phyloP scores from a whole-genome alignment of 176 grass and related monocot species.

The Oryza longistaminata region DNA sequence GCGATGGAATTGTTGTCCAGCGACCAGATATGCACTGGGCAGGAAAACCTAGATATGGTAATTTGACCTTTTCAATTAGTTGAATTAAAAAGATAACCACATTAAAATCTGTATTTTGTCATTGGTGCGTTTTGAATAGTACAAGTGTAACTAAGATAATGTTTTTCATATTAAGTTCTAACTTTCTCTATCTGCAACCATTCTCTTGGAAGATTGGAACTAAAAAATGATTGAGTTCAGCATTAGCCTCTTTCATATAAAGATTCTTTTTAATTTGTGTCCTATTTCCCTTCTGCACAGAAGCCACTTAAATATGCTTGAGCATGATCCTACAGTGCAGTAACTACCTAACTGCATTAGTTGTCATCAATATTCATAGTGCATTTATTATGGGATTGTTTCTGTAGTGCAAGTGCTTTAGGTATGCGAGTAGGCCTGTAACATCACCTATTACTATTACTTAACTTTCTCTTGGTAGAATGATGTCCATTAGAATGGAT shows the following conservation, averaged over 20 bases:
- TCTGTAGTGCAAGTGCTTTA: background rate
- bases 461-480: background rate
- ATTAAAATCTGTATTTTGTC: background rate
- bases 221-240: background rate
- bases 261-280: background rate
- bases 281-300: background rate
- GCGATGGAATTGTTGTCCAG: constrained; percentile 50
- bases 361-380: constrained; percentile 9
- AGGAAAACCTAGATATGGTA: constrained; percentile 57
- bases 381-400: constrained; percentile 14
- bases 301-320: constrained; percentile 23
- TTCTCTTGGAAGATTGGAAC: background rate
- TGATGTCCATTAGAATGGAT: background rate
- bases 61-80: constrained; percentile 27
- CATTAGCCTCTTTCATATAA: background rate
- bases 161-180: constrained; percentile 13
- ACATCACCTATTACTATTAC: background rate
- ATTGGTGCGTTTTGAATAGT: background rate
- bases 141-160: background rate
- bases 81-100: background rate
- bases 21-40: constrained; percentile 34
- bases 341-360: background rate
- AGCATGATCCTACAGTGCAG: background rate
- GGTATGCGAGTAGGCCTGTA: background rate
- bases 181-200: background rate